These are phyloP conservation scores for Acacia acuminata DNA, from an alignment of 306 rosid species.

Conservation along the genomic window DNA sequence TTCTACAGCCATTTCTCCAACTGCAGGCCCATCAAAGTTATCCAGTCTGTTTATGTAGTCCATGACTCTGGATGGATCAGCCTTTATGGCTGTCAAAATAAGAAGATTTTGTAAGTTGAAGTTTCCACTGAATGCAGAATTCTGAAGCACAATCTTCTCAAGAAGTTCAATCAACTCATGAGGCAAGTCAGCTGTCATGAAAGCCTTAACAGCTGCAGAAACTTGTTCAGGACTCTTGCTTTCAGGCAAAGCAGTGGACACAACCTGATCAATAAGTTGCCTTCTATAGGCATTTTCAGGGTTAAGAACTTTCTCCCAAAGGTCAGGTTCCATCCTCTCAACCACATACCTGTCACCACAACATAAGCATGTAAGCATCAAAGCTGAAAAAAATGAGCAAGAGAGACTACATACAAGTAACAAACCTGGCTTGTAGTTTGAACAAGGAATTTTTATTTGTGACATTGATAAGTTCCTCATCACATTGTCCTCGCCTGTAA, in stretches of 20 bases:
- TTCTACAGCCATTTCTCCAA: slow-evolving; percentile 97
- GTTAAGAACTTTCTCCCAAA: slow-evolving; percentile 89
- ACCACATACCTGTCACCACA: slow-evolving; percentile 83
- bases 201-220: slow-evolving; percentile 98
- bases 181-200: slow-evolving; percentile 99
- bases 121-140: slow-evolving; percentile 99
- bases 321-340: slow-evolving; percentile 95
- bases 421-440: slow-evolving; percentile 98
- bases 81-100: slow-evolving; percentile 95
- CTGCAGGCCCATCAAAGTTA: slow-evolving; percentile 98
- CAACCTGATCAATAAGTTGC: slow-evolving; percentile 99
- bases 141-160: slow-evolving; percentile 98
- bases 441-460: slow-evolving; percentile 93
- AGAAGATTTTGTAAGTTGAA: slow-evolving; percentile 94
- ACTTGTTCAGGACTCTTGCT: slow-evolving; percentile 99
- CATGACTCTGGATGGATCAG: slow-evolving; percentile 99
- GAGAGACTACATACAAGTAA: slow-evolving; percentile 31
- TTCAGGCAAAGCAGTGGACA: slow-evolving; percentile 99
- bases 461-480: slow-evolving; percentile 91
- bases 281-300: slow-evolving; percentile 93
- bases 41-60: slow-evolving; percentile 94
- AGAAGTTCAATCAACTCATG: slow-evolving; percentile 99
- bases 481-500: slow-evolving; percentile 96
- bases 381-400: slow-evolving; percentile 4
- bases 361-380: slow-evolving; percentile 35